Evolutionary conservation across 805 yeast species (phyloP), one percentile per base, ranked within the genome.

Genomic region (fission yeast (Schizosaccharomyces pombe)): DNA sequence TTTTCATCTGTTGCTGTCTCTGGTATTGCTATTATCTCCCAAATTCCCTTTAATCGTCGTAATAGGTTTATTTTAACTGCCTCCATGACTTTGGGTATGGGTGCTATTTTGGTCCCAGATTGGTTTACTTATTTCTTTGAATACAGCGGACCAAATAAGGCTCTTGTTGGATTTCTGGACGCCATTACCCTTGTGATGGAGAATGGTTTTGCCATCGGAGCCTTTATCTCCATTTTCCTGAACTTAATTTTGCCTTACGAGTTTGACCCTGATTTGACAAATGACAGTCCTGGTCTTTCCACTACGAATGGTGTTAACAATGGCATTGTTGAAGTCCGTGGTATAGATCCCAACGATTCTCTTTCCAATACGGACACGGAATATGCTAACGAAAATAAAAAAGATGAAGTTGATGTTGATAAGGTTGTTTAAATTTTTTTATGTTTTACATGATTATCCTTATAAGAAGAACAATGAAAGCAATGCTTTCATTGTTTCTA

Each of bases 1-100:
- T 82, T 81, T 72, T 74, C 82, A 32, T 76, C 85, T 2, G 87
- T 82, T 32, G 84, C 84, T 1, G 82, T 79, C 16, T 79, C 86
- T 1, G 87, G 87, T 58, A 65, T 82, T 54, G 74, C 77, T 57
- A 79, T 82, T 62, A 78, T 81, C 57, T 67, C 84, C 39, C 61
- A 65, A 54, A 63, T 65, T 37, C 64, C 64, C 14, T 79, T 80
- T 65, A 75, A 83, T 6, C 73, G 87, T 65, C 75, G 87, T 65
- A 85, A 81, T 64, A 71, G 89, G 58, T 79, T 82, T 61, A 76
- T 82, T 22, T 69, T 82, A 39, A 79, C 89, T 4, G 78, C 81
- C 5, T 68, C 83, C 1, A 64, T 79, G 47, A 64, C 78, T 58
- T 77, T 79, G 31, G 87, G 89, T 19, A 63, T 82, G 34, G 86